phyloP scores from a whole-genome alignment of 106 monocot genomes.

The Alisma plantagoaquatica region DNA sequence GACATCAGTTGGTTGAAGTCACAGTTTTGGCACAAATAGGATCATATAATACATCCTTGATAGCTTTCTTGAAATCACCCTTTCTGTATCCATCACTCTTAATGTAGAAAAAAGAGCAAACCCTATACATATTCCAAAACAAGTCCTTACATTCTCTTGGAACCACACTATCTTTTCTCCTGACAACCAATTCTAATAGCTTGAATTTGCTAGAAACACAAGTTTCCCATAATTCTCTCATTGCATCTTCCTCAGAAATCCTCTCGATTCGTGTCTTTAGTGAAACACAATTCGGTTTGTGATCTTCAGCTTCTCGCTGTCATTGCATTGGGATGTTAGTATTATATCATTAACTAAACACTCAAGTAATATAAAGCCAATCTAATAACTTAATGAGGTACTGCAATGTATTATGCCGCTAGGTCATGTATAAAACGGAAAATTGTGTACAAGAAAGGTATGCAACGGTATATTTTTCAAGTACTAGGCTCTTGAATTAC shows the following conservation, averaged over 20 bases:
- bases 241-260: slow-evolving; percentile 42
- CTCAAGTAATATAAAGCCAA: no score
- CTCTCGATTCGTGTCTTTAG: slow-evolving; percentile 25
- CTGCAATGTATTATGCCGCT: no score
- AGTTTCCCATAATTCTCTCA: slow-evolving; percentile 17
- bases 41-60: slow-evolving; percentile 67
- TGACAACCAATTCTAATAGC: slow-evolving; percentile 52
- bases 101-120: slow-evolving; percentile 55
- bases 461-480: no score
- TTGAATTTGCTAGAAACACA: slow-evolving; percentile 37
- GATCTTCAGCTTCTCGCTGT: slow-evolving; percentile 68
- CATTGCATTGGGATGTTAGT: not conserved
- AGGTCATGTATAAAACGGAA: no score
- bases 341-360: no score
- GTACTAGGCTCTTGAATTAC: no score
- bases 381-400: no score
- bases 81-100: slow-evolving; percentile 69
- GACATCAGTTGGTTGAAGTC: no score
- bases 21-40: no score
- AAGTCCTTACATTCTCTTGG: slow-evolving; percentile 79
- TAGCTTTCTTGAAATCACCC: slow-evolving; percentile 58
- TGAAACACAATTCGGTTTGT: slow-evolving; percentile 59
- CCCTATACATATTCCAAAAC: slow-evolving; percentile 82
- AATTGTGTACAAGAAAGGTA: no score
- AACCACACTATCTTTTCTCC: slow-evolving; percentile 37